Evolutionary conservation across 768 basidiomycete genomes (phyloP).

Genomic region (Agrocybe pediades): DNA sequence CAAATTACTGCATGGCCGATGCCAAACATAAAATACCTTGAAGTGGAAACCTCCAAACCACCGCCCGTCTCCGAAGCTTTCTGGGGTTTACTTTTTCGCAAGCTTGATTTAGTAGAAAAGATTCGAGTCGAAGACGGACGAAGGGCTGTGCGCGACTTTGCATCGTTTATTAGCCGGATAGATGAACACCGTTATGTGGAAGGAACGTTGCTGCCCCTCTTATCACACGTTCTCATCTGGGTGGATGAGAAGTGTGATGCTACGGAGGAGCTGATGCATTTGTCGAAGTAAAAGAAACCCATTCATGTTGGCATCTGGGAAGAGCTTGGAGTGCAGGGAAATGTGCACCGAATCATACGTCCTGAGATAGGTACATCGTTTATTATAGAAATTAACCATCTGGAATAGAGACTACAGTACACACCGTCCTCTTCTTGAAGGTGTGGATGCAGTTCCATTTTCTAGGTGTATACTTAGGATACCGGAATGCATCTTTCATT

Average conservation of each 20-base stretch:
- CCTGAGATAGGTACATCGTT: neutral
- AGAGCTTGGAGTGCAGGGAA: neutral
- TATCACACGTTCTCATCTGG: neutral
- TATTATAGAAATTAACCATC: neutral
- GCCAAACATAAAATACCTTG: neutral
- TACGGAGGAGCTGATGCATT: neutral
- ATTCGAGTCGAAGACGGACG: neutral
- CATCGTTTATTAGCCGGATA: neutral
- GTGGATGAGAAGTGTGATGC: neutral
- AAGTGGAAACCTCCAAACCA: neutral
- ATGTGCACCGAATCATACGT: neutral
- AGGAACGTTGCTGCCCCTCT: neutral
- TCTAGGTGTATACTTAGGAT: too few relatives aligned
- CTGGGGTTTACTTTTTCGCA: neutral
- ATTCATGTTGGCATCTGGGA: neutral
- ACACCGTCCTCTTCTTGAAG: too few relatives aligned
- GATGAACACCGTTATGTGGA: neutral
- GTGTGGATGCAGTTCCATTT: too few relatives aligned
- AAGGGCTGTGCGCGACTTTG: neutral
- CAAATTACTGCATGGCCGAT: neutral
- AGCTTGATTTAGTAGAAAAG: neutral
- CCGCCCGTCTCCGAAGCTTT: neutral
- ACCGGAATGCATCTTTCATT: too few relatives aligned
- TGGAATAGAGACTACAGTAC: too few relatives aligned
- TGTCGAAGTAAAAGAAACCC: neutral